Base-by-base conservation (phyloP, 2,329 filamentous ascomycete species). In the Colletotrichum camelliae region DNA sequence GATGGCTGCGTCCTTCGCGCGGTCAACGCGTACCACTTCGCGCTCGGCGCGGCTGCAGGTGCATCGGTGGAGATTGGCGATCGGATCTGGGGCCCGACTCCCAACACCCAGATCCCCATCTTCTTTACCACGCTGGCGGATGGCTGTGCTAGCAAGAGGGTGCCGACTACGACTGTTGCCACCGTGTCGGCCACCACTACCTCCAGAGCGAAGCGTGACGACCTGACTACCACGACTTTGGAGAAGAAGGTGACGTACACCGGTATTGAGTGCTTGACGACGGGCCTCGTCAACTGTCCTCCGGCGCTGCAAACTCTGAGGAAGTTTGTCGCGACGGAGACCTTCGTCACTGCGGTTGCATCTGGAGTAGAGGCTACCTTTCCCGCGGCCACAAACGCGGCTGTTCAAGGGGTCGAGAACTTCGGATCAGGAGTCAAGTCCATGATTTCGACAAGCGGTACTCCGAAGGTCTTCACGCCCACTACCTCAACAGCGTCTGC, bases 21-120 rank as follows among this genome's bases (percentile, higher is more conserved):
- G 7, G 82, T 86, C 12, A 86, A 92, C 77, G 83, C 84, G 2
- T 92, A 90, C 79, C 82, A 86, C 13, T 79, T 92, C 13, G 90
- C 86, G 0, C 77, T 92, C 1, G 91, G 90, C 18, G 90, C 89
- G 7, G 85, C 83, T 2, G 89, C 89, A 6, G 91, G 90, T 2
- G 90, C 89, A 1, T 89, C 88, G 0, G 78, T 92, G 0, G 85
- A 81, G 3, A 66, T 91, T 6, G 82, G 81, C 1, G 77, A 78
- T 1, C 78, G 86, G 16, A 87, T 85, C 0, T 92, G 88, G 88
- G 91, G 90, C 0, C 89, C 89, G 0, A 80, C 84, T 0, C 86
- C 88, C 0, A 79, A 82, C 24, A 89, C 87, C 0, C 85, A 86
- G 13, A 84, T 88, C 4, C 88, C 90, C 1, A 83, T 92, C 55